Evolutionary conservation across 768 basidiomycete species (phyloP), one percentile per base, ranked within the genome.

Genomic region (Auricularia cornea): DNA sequence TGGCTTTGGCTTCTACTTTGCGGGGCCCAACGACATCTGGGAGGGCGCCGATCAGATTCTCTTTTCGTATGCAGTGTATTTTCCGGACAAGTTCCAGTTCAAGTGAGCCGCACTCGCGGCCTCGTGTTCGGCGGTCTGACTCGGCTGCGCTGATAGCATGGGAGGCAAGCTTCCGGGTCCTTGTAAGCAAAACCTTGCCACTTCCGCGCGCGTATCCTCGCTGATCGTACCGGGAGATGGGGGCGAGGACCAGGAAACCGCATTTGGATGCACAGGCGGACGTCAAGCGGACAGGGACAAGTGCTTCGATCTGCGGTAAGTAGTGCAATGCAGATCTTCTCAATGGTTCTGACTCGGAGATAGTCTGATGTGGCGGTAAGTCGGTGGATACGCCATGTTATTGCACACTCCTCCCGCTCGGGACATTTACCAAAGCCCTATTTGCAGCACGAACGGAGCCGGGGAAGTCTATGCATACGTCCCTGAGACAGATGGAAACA

Each of bases 121-220:
- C n/a, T n/a, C n/a, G n/a, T n/a, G n/a, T n/a, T n/a, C n/a, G n/a
- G n/a, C n/a, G n/a, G n/a, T n/a, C n/a, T n/a, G n/a, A n/a, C n/a
- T n/a, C n/a, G n/a, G 44, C 11, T 18, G 44, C 20, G 20, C 44
- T 18, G 20, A 18, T 23, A 48, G 44, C 66, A 79, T 79, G 68
- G 88, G 88, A 62, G 88, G 88, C 48, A 90, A 89, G 72, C 78
- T 90, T 29, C 88, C 88, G n/a, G 88, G 88, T 67, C 72, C 89
- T 66, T 88, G 85, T 87, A 68, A 68, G 83, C 78, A n/a, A 30
- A 48, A 11, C 31, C 32, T 18, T 48, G 44, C 3, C 16, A 2
- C 1, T 48, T 3, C 10, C 5, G 11, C 6, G 44, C 10, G 16
- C 3, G 5, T 48, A 3, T 48, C 44, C 20, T 26, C 20, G 12